Evolutionary conservation across 192 early-diverging fungal genomes (phyloP).

Genomic region (Chytriomyces hyalinus): DNA sequence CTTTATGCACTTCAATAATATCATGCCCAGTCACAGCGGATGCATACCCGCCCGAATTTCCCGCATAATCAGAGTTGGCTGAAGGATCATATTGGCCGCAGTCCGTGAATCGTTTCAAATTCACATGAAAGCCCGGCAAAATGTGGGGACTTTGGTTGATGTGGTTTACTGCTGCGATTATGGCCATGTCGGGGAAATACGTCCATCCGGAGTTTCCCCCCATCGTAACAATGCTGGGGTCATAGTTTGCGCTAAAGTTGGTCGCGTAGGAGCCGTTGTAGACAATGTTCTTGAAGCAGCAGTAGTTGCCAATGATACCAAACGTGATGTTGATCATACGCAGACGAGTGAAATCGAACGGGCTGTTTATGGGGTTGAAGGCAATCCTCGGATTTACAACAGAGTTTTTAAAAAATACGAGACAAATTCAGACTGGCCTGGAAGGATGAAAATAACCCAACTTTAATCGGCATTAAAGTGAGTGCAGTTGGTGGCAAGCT

Average conservation of each 20-base stretch:
- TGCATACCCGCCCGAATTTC: constrained; percentile 18
- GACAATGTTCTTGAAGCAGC: background rate
- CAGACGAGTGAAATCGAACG: too few relatives aligned
- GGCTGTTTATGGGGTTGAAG: too few relatives aligned
- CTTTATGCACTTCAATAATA: constrained; percentile 3
- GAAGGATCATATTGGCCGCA: constrained; percentile 4
- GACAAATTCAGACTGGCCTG: too few relatives aligned
- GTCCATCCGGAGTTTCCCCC: background rate
- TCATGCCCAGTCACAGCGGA: background rate
- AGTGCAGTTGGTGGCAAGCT: too few relatives aligned
- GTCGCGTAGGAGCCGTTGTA: background rate
- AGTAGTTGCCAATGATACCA: constrained; percentile 23
- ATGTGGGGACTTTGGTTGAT: constrained; percentile 1
- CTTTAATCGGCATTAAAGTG: too few relatives aligned
- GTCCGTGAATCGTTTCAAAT: constrained; percentile 29
- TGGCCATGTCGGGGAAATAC: constrained; percentile 13
- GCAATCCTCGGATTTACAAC: too few relatives aligned
- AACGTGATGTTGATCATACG: constrained; percentile 20
- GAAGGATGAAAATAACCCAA: too few relatives aligned
- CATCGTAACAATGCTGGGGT: background rate
- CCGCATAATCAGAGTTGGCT: background rate
- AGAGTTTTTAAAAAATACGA: too few relatives aligned
- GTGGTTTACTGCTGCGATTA: background rate
- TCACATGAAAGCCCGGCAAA: constrained; percentile 1
- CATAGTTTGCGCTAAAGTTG: background rate